Evolutionary conservation across 2,329 filamentous ascomycete species (phyloP).

Genomic region (Fusarium equiseti): DNA sequence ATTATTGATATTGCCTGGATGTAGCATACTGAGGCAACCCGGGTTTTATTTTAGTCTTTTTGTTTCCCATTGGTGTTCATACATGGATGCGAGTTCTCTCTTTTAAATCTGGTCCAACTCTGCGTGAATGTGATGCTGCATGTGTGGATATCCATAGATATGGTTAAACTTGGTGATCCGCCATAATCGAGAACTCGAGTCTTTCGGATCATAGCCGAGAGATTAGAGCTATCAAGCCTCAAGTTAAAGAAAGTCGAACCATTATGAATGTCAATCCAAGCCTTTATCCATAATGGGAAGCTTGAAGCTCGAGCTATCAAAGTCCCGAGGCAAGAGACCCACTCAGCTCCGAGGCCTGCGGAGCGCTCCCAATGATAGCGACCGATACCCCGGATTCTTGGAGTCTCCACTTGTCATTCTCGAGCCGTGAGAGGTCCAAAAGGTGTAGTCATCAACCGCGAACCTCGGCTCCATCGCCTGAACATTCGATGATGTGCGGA

Average conservation of each 20-base stretch:
- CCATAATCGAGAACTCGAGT: not conserved
- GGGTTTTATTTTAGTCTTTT: conserved; percentile 18
- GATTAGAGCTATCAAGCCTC: not conserved
- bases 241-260: not conserved
- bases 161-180: not conserved
- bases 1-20: conserved; percentile 45
- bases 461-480: conserved; percentile 42
- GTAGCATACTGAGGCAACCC: conserved; percentile 45
- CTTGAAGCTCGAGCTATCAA: conserved; percentile 11
- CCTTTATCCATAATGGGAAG: conserved; percentile 18
- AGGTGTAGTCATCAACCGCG: conserved; percentile 32
- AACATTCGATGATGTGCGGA: conserved; percentile 47
- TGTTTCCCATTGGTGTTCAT: conserved; percentile 42
- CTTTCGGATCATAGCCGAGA: not conserved
- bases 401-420: conserved; percentile 19
- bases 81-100: conserved; percentile 41
- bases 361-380: conserved; percentile 29
- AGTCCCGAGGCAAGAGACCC: conserved; percentile 35
- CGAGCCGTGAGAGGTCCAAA: conserved; percentile 28
- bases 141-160: not conserved
- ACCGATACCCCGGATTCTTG: conserved; percentile 45
- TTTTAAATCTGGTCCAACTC: conserved; percentile 2
- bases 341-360: conserved; percentile 36
- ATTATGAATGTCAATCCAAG: conserved; percentile 5
- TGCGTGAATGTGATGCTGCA: conserved; percentile 3